Evolutionary conservation across 139 green algal genomes (phyloP).

Genomic region (Marvania coccoides): DNA sequence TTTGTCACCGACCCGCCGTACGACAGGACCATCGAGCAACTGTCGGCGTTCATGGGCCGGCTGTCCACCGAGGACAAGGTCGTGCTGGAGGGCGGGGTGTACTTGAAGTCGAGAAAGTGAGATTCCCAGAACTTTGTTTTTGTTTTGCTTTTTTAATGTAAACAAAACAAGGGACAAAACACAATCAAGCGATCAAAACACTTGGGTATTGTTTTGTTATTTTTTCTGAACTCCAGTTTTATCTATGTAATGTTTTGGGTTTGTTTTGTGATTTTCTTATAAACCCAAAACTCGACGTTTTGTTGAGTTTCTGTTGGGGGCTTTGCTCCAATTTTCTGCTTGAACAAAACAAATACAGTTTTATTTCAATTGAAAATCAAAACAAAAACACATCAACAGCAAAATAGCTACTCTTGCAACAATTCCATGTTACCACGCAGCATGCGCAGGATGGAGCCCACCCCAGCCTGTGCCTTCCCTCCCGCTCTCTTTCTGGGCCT

Average conservation of each 20-base stretch:
- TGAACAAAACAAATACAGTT: no score
- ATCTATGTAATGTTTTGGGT: no score
- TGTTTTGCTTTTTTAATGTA: no score
- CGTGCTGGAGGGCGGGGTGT: slow-evolving; percentile 29
- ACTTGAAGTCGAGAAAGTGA: no score
- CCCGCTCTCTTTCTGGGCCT: slow-evolving; percentile 12
- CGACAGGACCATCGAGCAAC: slow-evolving; percentile 64
- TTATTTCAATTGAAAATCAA: no score
- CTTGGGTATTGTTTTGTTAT: neutral
- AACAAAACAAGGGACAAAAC: no score
- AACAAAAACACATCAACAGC: neutral
- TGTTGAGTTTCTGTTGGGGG: no score
- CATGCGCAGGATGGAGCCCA: slow-evolving; percentile 28
- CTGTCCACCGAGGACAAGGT: slow-evolving; percentile 66
- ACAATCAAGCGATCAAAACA: neutral
- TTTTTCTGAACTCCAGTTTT: neutral
- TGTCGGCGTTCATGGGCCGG: slow-evolving; percentile 54
- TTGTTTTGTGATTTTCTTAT: no score
- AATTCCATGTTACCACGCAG: slow-evolving; percentile 8
- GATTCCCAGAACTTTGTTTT: no score
- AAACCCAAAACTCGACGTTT: no score
- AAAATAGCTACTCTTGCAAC: neutral
- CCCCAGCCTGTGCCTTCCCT: slow-evolving; percentile 8
- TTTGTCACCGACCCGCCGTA: slow-evolving; percentile 84
- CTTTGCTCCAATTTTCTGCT: no score